Base-by-base conservation (phyloP, 352 stramenopile species). In the Phytophthora constricta region DNA sequence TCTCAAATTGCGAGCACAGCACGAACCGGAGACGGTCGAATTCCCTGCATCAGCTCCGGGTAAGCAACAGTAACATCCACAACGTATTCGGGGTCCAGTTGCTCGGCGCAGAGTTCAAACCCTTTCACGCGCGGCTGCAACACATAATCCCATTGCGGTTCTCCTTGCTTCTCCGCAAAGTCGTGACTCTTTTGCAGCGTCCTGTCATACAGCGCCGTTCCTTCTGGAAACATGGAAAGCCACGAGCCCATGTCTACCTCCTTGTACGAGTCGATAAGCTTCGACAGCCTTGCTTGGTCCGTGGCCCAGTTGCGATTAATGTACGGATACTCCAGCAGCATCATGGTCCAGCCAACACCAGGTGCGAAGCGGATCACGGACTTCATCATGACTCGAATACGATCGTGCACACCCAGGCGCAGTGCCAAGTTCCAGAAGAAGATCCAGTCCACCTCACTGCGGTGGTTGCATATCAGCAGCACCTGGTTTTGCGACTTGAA, bases 381-480 rank as follows among this genome's bases (percentile, higher is more conserved):
- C 62, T 93, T 93, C 73, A 93, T 84, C 84, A 93, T 93, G 26
- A 92, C 77, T 19, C 84, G 84, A 27, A 95, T 81, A 26, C 84
- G 77, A 42, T 90, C 84, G 55, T 95, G 87, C 53, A 76, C 80
- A 20, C 76, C 64, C 34, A 93, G 84, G 20, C 84, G 76, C 34
- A 92, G 53, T 16, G 82, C 74, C 20, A 93, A 46, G 61, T 84
- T 92, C 85, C 85, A 93, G 52, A 92, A 89, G 68, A 93, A 91
- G 49, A 95, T 65, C 85, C 87, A 92, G 71, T 95, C 85, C 52
- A 93, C 78, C 67, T 93, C 87, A 3, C 79, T 92, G 39, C 87
- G 84, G 58, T 93, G 85, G 70, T 93, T 95, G 53, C 69, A 88
- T 41, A 95, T 76, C 25, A 93, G 48, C 45, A 93, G 66, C 27